Evolutionary conservation across 2,329 filamentous ascomycete species (phyloP).

Genomic region (Penicillium sp.): DNA sequence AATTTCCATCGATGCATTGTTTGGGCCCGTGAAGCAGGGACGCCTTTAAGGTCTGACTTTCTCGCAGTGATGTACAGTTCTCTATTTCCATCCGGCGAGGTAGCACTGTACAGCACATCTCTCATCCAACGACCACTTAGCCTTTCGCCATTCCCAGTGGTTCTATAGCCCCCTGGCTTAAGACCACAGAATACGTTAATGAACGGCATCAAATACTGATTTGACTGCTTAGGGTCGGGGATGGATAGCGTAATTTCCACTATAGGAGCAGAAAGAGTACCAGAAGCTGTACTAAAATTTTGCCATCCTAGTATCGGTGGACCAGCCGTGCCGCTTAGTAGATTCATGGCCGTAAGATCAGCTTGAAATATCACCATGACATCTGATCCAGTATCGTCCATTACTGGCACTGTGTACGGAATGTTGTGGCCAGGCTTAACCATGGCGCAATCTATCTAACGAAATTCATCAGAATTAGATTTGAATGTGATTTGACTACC

Average conservation of each 20-base stretch:
- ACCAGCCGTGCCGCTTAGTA: no score
- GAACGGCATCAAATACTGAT: background rate
- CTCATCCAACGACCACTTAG: background rate
- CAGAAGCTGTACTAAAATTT: no score
- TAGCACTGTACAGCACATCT: background rate
- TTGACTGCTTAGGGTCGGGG: background rate
- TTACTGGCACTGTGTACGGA: no score
- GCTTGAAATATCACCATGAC: no score
- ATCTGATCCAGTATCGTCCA: no score
- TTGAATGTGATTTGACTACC: no score
- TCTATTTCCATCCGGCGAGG: background rate
- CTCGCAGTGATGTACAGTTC: background rate
- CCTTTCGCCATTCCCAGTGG: background rate
- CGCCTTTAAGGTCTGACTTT: background rate
- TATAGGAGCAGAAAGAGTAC: background rate
- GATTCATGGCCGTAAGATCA: no score
- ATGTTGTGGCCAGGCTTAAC: no score
- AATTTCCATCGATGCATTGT: background rate
- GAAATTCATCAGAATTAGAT: no score
- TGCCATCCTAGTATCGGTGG: no score
- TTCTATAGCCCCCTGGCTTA: no score
- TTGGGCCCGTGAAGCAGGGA: background rate
- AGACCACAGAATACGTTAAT: background rate
- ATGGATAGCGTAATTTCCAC: background rate
- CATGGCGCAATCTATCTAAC: no score